Percentiles rank a stretch among this genome's conserved stretches.
Conservation (phyloP, 129 eudicot genomes). For the Centella asiatica region DNA sequence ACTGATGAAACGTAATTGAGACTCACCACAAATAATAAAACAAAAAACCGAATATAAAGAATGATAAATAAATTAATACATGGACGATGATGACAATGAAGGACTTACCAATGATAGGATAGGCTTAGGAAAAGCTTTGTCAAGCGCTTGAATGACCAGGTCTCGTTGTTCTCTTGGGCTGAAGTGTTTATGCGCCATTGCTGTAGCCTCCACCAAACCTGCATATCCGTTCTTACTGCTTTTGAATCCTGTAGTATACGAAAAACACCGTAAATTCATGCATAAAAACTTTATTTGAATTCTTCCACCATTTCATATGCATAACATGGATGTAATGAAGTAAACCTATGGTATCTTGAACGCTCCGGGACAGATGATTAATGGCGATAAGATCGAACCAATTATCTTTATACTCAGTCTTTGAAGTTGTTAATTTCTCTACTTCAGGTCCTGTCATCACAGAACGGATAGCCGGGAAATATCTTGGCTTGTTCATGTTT, state of each 20-base stretch:
- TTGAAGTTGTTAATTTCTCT: slow-evolving; percentile 10
- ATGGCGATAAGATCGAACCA: slow-evolving; percentile 65
- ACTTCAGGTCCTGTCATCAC: slow-evolving; percentile 22
- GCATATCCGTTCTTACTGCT: slow-evolving; percentile 59
- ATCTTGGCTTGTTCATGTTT: slow-evolving; percentile 12
- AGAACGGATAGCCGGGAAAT: slow-evolving; percentile 15
- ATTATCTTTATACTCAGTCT: slow-evolving; percentile 40
- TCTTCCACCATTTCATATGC: not conserved
- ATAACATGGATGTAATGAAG: not conserved
- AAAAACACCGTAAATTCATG: not conserved
- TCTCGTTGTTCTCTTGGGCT: slow-evolving; percentile 43
- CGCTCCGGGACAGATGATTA: slow-evolving; percentile 53
- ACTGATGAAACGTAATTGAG: not conserved
- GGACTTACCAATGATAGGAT: slow-evolving; percentile 49
- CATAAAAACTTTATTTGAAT: too few species aligned
- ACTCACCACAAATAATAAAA: not conserved
- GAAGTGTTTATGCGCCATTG: slow-evolving; percentile 27
- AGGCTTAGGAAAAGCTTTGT: slow-evolving; percentile 56
- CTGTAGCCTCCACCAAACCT: slow-evolving; percentile 61
- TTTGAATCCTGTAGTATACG: slow-evolving; percentile 31
- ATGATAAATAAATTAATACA: not conserved
- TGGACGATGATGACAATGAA: slow-evolving; percentile 6
- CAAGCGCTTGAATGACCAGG: slow-evolving; percentile 42
- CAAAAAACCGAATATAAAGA: not conserved
- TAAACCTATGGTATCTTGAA: slow-evolving; percentile 68